These are phyloP conservation scores for Calocybe gambosa DNA, from an alignment of 1,284 basidiomycete genomes.

Conservation along the genomic window DNA sequence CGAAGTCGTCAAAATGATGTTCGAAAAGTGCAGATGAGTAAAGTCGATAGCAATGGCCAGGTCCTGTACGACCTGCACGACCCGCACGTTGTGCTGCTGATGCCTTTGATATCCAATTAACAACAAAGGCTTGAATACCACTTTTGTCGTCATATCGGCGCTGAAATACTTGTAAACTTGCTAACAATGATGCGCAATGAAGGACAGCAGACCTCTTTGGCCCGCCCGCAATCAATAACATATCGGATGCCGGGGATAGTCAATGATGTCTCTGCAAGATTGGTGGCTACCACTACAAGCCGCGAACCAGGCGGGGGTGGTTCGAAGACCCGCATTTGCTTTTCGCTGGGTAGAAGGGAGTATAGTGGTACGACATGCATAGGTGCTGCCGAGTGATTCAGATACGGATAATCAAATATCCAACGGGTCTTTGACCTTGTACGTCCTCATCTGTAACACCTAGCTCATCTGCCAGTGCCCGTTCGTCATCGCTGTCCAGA, in stretches of 20 bases:
- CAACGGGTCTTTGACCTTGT: slow-evolving; percentile 43
- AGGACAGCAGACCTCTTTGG: slow-evolving; percentile 72
- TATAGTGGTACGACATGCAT: slow-evolving; percentile 92
- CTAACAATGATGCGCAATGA: slow-evolving; percentile 7
- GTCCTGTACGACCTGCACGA: slow-evolving; percentile 93
- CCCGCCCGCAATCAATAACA: slow-evolving; percentile 94
- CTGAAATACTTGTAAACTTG: slow-evolving; percentile 38
- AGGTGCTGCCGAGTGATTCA: slow-evolving; percentile 44
- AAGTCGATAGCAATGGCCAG: slow-evolving; percentile 89
- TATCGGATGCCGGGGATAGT: slow-evolving; percentile 98
- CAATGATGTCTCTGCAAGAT: slow-evolving; percentile 97
- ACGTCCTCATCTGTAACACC: slow-evolving; percentile 53
- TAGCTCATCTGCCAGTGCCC: slow-evolving; percentile 44
- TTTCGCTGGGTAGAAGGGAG: slow-evolving; percentile 93
- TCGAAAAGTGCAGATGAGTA: slow-evolving; percentile 90
- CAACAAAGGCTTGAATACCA: slow-evolving; percentile 94
- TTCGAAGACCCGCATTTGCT: slow-evolving; percentile 95
- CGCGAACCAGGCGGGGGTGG: slow-evolving; percentile 81
- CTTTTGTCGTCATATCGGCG: slow-evolving; percentile 95
- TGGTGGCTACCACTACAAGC: slow-evolving; percentile 95
- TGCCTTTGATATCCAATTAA: slow-evolving; percentile 94
- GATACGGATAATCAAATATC: background rate
- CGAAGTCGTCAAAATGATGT: slow-evolving; percentile 85
- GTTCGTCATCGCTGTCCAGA: slow-evolving; percentile 50
- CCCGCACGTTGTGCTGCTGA: slow-evolving; percentile 94